phyloP scores from a whole-genome alignment of 1,139 yeast species.

The Hyphopichia fennica region DNA sequence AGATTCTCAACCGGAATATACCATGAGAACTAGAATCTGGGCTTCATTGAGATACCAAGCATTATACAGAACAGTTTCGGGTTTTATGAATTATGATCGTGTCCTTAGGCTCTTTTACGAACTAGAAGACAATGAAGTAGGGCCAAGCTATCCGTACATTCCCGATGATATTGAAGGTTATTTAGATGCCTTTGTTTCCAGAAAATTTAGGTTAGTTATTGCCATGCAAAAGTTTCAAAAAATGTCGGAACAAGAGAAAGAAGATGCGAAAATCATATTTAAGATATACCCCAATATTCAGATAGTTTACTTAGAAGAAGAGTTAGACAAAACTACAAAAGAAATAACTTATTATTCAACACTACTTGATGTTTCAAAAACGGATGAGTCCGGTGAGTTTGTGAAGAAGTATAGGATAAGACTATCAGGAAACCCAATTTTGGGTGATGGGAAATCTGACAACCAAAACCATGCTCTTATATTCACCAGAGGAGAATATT shows the following conservation, averaged over 20 bases:
- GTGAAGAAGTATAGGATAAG: slow-evolving; percentile 54
- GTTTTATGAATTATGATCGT: slow-evolving; percentile 67
- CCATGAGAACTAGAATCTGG: slow-evolving; percentile 76
- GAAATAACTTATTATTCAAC: slow-evolving; percentile 54
- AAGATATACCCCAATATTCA: slow-evolving; percentile 61
- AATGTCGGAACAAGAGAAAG: slow-evolving; percentile 52
- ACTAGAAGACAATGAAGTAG: slow-evolving; percentile 58
- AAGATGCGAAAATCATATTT: slow-evolving; percentile 56
- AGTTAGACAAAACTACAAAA: slow-evolving; percentile 29
- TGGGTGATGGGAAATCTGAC: slow-evolving; percentile 90
- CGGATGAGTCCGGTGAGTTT: slow-evolving; percentile 41
- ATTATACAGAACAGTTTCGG: slow-evolving; percentile 72
- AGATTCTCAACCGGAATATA: slow-evolving; percentile 57
- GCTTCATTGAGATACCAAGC: slow-evolving; percentile 80
- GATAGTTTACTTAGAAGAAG: slow-evolving; percentile 60
- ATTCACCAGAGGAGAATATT: slow-evolving; percentile 81
- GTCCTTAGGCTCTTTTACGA: slow-evolving; percentile 68
- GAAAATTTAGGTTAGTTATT: slow-evolving; percentile 68
- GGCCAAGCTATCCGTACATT: slow-evolving; percentile 12
- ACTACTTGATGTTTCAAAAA: slow-evolving; percentile 52
- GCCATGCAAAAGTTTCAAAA: slow-evolving; percentile 68
- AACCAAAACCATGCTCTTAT: slow-evolving; percentile 80
- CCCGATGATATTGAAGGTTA: slow-evolving; percentile 38
- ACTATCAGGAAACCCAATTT: slow-evolving; percentile 80
- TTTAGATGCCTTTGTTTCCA: slow-evolving; percentile 50